phyloP scores from a whole-genome alignment of 2,329 filamentous ascomycete genomes.

The Colletotrichum tanaceti region DNA sequence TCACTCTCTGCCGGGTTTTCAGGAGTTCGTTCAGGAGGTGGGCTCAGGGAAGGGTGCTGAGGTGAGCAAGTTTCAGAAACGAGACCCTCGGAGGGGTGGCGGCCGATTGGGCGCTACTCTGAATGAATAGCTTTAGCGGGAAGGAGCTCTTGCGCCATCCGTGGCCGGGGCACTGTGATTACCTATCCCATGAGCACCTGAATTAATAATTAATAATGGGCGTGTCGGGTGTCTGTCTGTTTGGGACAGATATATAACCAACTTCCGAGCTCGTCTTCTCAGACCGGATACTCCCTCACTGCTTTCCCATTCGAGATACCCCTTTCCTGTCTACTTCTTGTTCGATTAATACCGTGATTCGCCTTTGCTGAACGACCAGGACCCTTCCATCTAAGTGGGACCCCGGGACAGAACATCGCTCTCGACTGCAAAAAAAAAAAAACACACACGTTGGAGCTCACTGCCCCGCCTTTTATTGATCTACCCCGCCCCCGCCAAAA shows the following conservation, averaged over 20 bases:
- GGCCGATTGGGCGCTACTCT: slow-evolving; percentile 21
- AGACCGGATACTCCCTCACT: not conserved
- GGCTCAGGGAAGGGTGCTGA: not conserved
- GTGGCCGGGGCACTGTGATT: slow-evolving; percentile 11
- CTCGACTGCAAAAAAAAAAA: not conserved
- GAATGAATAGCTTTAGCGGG: not conserved
- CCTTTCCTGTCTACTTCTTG: not conserved
- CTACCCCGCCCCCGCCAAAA: slow-evolving; percentile 41
- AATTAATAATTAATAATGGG: slow-evolving; percentile 41
- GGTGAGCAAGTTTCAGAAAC: slow-evolving; percentile 42
- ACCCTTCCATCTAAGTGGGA: slow-evolving; percentile 8
- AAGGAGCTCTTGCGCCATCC: slow-evolving; percentile 38
- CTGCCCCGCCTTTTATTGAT: slow-evolving; percentile 36
- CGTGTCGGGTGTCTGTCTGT: not conserved
- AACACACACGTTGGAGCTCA: slow-evolving; percentile 10
- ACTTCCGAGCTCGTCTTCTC: too few species aligned
- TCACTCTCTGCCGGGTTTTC: too few species aligned
- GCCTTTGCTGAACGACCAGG: not conserved
- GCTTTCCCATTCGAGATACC: slow-evolving; percentile 15
- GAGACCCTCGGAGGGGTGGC: slow-evolving; percentile 25
- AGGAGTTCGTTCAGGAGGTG: too few species aligned
- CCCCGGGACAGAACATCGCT: not conserved
- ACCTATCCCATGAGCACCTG: not conserved
- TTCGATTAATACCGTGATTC: slow-evolving; percentile 3
- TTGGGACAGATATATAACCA: slow-evolving; percentile 32